These are phyloP conservation scores for Thecaphora thlaspeos DNA, from an alignment of 1,284 basidiomycete genomes.

Conservation along the genomic window DNA sequence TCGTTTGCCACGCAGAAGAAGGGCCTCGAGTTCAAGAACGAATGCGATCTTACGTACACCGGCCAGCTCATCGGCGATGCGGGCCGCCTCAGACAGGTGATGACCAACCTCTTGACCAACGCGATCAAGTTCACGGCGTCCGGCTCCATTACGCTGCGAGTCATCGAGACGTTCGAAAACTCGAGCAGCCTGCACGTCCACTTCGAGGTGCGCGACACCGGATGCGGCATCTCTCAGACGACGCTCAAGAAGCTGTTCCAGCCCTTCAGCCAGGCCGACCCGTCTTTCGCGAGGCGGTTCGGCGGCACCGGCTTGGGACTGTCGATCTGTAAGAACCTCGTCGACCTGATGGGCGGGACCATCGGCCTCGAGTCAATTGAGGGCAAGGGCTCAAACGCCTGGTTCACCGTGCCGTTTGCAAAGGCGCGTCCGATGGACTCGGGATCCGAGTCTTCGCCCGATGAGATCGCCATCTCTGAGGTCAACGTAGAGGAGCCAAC, in stretches of 20 bases:
- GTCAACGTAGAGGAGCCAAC: constrained; percentile 33
- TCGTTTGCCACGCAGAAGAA: constrained; percentile 56
- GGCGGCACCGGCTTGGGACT: constrained; percentile 53
- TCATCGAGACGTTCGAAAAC: constrained; percentile 48
- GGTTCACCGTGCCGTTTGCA: constrained; percentile 48
- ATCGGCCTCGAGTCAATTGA: constrained; percentile 51
- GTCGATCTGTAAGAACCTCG: constrained; percentile 47
- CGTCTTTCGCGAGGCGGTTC: constrained; percentile 49
- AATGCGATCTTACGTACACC: constrained; percentile 41
- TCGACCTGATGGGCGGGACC: constrained; percentile 50
- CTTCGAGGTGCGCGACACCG: constrained; percentile 57
- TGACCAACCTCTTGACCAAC: constrained; percentile 59
- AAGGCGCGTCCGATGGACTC: constrained; percentile 29
- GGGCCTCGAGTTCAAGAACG: constrained; percentile 53
- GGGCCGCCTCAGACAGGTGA: constrained; percentile 52
- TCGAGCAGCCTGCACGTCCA: constrained; percentile 39
- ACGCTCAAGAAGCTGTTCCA: constrained; percentile 56
- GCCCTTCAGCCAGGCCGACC: constrained; percentile 56
- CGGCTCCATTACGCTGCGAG: constrained; percentile 53
- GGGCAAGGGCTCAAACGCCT: constrained; percentile 50
- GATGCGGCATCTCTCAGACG: constrained; percentile 54
- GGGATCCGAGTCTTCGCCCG: constrained; percentile 21
- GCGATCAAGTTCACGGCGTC: constrained; percentile 59
- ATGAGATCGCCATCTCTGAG: constrained; percentile 15
- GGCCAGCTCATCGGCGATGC: constrained; percentile 50